Evolutionary conservation across 1,139 yeast genomes (phyloP).

Genomic region (Hansenula sp.): DNA sequence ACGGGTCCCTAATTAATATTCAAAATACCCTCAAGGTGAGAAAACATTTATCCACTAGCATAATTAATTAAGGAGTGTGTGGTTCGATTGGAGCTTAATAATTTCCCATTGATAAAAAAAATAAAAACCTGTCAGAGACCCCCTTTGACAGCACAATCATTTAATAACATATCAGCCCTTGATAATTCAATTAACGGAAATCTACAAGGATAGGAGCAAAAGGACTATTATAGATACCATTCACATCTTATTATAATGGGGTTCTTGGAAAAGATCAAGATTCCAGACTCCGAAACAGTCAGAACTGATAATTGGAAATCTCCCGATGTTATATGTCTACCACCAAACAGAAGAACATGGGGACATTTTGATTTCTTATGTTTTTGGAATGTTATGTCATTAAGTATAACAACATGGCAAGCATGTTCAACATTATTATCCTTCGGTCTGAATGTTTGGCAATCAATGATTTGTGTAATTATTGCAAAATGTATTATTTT

Average conservation of each 20-base stretch:
- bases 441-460: conserved; percentile 30
- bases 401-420: conserved; percentile 27
- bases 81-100: no score
- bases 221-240: no score
- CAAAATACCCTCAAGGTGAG: no score
- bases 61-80: no score
- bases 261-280: conserved; percentile 6
- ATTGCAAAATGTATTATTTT: conserved; percentile 29
- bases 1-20: no score
- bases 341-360: conserved; percentile 32
- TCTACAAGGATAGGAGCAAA: neutral
- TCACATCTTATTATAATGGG: neutral
- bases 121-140: no score
- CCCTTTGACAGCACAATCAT: no score
- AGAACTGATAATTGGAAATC: conserved; percentile 23
- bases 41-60: no score
- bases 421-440: conserved; percentile 27
- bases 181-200: no score
- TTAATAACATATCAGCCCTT: no score
- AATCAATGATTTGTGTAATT: conserved; percentile 31
- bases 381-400: conserved; percentile 30
- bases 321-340: conserved; percentile 33
- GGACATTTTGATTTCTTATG: conserved; percentile 28
- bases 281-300: conserved; percentile 18
- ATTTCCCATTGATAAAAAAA: no score